Conservation (phyloP, 345 rosid species). For the Bruguiera parviflora region DNA sequence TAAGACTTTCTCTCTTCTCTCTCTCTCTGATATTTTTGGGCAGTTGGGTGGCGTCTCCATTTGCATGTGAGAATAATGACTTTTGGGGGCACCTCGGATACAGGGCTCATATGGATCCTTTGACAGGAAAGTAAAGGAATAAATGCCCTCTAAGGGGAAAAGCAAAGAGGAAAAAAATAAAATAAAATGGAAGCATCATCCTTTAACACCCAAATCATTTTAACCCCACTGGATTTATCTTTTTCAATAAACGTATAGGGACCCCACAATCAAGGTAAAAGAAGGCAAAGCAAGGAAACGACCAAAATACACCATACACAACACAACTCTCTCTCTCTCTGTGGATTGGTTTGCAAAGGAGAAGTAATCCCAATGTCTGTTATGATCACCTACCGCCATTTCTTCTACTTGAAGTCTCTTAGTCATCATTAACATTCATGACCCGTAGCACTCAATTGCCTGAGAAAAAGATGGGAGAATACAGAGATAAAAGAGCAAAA, state of each 20-base stretch:
- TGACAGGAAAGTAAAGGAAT: slow-evolving; percentile 1
- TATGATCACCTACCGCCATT: slow-evolving; percentile 34
- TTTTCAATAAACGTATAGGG: not conserved
- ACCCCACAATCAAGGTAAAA: not conserved
- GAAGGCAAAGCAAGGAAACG: not conserved
- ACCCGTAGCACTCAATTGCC: slow-evolving; percentile 24
- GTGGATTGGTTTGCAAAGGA: slow-evolving; percentile 13
- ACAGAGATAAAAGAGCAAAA: slow-evolving; percentile 2
- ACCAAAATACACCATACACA: slow-evolving; percentile 9
- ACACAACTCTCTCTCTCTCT: not conserved
- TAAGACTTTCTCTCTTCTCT: too few species aligned
- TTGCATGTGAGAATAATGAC: slow-evolving; percentile 13
- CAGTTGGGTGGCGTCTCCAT: not conserved
- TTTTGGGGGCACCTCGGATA: slow-evolving; percentile 2
- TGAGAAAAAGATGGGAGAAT: slow-evolving; percentile 10
- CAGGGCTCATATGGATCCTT: not conserved
- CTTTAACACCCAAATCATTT: slow-evolving; percentile 27
- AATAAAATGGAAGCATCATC: not conserved
- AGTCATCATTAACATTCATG: slow-evolving; percentile 33
- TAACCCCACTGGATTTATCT: slow-evolving; percentile 17
- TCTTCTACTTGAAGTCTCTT: slow-evolving; percentile 46
- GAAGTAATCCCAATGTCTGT: slow-evolving; percentile 17
- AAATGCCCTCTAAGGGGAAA: not conserved
- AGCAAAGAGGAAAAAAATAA: not conserved
- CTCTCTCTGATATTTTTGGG: too few species aligned